Percentiles rank a stretch among this genome's conserved stretches.
phyloP scores from a whole-genome alignment of 1,284 basidiomycete species.

The Exobasidium cylindrosporum region DNA sequence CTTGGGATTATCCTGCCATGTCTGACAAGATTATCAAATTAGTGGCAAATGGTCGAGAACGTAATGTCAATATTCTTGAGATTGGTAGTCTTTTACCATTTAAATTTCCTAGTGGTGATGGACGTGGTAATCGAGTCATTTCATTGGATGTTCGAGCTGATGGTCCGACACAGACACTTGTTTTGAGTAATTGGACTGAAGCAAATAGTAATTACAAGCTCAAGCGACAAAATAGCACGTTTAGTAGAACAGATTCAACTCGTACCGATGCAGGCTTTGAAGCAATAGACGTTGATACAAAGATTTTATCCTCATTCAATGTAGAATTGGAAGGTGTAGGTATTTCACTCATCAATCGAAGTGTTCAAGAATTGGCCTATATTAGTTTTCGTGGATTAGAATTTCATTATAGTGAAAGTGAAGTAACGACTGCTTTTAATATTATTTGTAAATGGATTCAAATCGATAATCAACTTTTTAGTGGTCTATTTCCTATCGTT shows the following conservation, averaged over 20 bases:
- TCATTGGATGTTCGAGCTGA: slow-evolving; percentile 93
- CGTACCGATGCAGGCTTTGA: slow-evolving; percentile 67
- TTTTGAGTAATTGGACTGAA: slow-evolving; percentile 82
- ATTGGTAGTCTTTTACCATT: slow-evolving; percentile 91
- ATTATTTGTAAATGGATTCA: slow-evolving; percentile 86
- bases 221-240: slow-evolving; percentile 61
- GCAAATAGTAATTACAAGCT: slow-evolving; percentile 87
- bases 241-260: slow-evolving; percentile 70
- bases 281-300: slow-evolving; percentile 71
- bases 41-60: slow-evolving; percentile 64
- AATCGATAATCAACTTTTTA: slow-evolving; percentile 89
- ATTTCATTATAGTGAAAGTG: slow-evolving; percentile 80
- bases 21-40: slow-evolving; percentile 77
- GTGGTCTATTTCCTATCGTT: slow-evolving; percentile 90
- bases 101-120: slow-evolving; percentile 62
- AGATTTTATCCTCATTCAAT: slow-evolving; percentile 68
- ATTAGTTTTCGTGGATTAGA: slow-evolving; percentile 75
- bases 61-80: slow-evolving; percentile 87
- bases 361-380: slow-evolving; percentile 86
- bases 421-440: slow-evolving; percentile 75
- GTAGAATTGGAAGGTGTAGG: slow-evolving; percentile 88
- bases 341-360: slow-evolving; percentile 83
- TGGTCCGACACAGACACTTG: slow-evolving; percentile 77
- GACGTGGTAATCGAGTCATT: slow-evolving; percentile 62
- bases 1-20: slow-evolving; percentile 91